phyloP scores from a whole-genome alignment of 495 filamentous ascomycete species.

The Bathelium albidoporum region DNA sequence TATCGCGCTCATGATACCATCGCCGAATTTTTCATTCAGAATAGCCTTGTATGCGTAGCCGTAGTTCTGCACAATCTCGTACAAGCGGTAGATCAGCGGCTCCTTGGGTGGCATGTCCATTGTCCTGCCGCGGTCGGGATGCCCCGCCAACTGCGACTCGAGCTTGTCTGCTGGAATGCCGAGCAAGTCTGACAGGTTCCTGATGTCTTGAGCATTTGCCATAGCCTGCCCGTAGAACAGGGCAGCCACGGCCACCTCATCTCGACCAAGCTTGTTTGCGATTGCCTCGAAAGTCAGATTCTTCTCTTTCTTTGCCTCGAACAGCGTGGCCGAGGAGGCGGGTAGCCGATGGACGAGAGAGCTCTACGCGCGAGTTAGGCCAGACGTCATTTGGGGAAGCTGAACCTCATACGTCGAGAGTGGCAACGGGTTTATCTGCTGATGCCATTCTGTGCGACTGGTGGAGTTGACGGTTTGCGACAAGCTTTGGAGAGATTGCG shows the following conservation, averaged over 20 bases:
- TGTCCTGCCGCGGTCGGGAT: constrained; percentile 72
- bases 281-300: constrained; percentile 75
- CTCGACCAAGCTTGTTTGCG: constrained; percentile 62
- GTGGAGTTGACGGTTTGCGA: background rate
- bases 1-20: constrained; percentile 98
- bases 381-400: background rate
- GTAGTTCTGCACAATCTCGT: constrained; percentile 97
- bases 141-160: constrained; percentile 53
- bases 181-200: constrained; percentile 58
- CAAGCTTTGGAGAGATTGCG: background rate
- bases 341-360: constrained; percentile 47
- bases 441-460: background rate
- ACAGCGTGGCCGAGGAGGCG: constrained; percentile 61
- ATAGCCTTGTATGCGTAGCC: constrained; percentile 95
- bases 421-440: background rate
- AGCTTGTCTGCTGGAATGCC: constrained; percentile 48
- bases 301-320: constrained; percentile 68
- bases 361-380: constrained; percentile 5
- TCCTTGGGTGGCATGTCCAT: constrained; percentile 92
- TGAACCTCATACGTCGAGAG: background rate
- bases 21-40: constrained; percentile 97
- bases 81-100: constrained; percentile 86
- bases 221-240: constrained; percentile 91
- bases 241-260: constrained; percentile 83
- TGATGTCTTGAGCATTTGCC: constrained; percentile 67